A percentile compares a stretch with the other conserved stretches of the same genome.
Conservation (phyloP, 495 filamentous ascomycete genomes). For the Annulohypoxylon maeteangense region DNA sequence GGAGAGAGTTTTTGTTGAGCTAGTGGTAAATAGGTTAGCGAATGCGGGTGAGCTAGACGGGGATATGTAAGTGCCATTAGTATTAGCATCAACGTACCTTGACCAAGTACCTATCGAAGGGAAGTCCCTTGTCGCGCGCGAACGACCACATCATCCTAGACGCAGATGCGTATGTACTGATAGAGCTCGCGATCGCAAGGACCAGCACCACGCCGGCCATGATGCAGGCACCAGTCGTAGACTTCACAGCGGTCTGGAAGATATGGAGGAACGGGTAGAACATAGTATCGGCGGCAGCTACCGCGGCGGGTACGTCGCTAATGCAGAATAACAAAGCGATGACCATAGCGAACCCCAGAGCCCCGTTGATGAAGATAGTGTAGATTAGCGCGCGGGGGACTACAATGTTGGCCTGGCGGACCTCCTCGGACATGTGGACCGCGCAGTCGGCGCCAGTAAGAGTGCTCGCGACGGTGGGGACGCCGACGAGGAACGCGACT, state of each 20-base stretch:
- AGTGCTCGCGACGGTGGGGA: conserved; percentile 32
- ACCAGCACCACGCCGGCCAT: conserved; percentile 60
- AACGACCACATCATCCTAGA: conserved; percentile 68
- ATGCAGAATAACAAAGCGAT: conserved; percentile 62
- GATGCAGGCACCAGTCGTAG: conserved; percentile 52
- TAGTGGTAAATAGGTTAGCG: conserved; percentile 18
- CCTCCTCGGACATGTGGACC: conserved; percentile 66
- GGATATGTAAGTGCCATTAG: neutral
- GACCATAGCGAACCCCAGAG: conserved; percentile 61
- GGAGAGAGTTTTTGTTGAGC: conserved; percentile 57
- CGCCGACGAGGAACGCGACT: conserved; percentile 48
- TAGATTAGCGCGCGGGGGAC: conserved; percentile 61
- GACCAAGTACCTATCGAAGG: conserved; percentile 62
- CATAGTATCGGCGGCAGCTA: conserved; percentile 43
- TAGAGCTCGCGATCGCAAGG: conserved; percentile 54
- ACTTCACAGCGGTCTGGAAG: conserved; percentile 57
- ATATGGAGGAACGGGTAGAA: conserved; percentile 64
- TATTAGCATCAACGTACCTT: conserved; percentile 45
- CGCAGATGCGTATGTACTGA: conserved; percentile 59
- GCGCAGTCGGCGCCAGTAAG: conserved; percentile 45
- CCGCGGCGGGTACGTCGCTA: conserved; percentile 53
- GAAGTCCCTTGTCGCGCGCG: conserved; percentile 65
- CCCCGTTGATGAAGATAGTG: conserved; percentile 54
- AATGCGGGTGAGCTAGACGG: conserved; percentile 36
- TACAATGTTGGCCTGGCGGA: conserved; percentile 51